These are phyloP conservation scores for Aspergillus steynii DNA, from an alignment of 495 filamentous ascomycete genomes.

Conservation along the genomic window DNA sequence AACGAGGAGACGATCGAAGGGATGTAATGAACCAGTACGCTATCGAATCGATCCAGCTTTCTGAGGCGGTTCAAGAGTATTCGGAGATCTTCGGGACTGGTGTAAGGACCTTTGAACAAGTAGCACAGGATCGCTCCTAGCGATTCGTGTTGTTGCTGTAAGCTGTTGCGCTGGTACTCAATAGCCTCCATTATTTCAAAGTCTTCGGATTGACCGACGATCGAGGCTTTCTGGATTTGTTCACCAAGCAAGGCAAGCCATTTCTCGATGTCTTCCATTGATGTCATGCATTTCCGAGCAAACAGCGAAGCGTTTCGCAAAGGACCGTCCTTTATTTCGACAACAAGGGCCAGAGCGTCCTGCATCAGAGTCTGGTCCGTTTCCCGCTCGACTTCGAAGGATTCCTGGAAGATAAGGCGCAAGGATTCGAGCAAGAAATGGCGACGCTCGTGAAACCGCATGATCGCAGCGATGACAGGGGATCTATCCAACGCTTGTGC, in stretches of 20 bases:
- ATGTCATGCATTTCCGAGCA: conserved; percentile 65
- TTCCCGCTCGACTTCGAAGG: conserved; percentile 58
- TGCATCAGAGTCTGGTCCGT: conserved; percentile 41
- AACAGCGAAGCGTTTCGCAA: conserved; percentile 53
- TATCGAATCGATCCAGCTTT: conserved; percentile 70
- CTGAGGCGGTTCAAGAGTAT: conserved; percentile 64
- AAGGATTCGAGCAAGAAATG: conserved; percentile 79
- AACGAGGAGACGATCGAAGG: conserved; percentile 74
- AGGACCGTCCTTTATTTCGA: conserved; percentile 45
- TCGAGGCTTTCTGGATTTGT: conserved; percentile 64
- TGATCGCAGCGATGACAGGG: conserved; percentile 68
- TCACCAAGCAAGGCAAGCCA: conserved; percentile 73
- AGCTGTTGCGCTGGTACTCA: conserved; percentile 67
- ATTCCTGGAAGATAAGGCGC: conserved; percentile 68
- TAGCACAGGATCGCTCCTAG: conserved; percentile 75
- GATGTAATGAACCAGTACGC: conserved; percentile 72
- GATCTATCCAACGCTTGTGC: conserved; percentile 65
- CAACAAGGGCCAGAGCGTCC: conserved; percentile 41
- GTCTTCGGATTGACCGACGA: conserved; percentile 62
- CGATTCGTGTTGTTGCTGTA: conserved; percentile 84
- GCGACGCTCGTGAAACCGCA: conserved; percentile 81
- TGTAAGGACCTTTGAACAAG: conserved; percentile 72
- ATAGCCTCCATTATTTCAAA: conserved; percentile 66
- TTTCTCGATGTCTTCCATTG: conserved; percentile 70
- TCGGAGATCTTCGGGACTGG: conserved; percentile 68